Percentiles rank a stretch among this genome's conserved stretches.
phyloP scores from a whole-genome alignment of 2,329 filamentous ascomycete species.

The Paecilomyces niveus region DNA sequence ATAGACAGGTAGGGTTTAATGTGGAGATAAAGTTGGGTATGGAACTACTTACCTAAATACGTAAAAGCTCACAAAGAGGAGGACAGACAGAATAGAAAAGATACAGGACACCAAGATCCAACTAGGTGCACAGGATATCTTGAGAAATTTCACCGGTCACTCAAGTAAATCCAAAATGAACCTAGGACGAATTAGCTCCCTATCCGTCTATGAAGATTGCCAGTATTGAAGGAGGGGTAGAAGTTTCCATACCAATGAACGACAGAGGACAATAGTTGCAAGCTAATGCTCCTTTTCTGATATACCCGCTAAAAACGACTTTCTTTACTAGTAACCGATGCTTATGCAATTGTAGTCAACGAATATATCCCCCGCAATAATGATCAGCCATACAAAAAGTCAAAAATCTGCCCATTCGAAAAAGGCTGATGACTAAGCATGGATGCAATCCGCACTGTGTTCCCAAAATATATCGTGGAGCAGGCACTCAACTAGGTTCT shows the following conservation, averaged over 20 bases:
- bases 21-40: background rate
- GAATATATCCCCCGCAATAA: background rate
- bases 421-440: slow-evolving; percentile 9
- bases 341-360: background rate
- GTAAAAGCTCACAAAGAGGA: background rate
- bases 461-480: background rate
- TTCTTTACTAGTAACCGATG: background rate
- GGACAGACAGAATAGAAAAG: background rate
- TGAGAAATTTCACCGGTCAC: background rate
- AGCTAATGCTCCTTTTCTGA: background rate
- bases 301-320: background rate
- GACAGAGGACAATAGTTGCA: background rate
- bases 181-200: background rate
- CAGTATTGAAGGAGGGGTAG: background rate
- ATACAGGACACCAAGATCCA: background rate
- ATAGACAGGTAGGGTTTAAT: background rate
- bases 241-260: background rate
- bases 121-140: background rate
- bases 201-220: background rate
- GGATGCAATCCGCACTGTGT: background rate
- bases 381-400: background rate
- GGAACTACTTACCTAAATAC: background rate
- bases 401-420: slow-evolving; percentile 2
- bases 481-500: background rate
- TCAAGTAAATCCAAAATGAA: background rate